A percentile compares a stretch with the other conserved stretches of the same genome.
Evolutionary conservation across 352 stramenopile species (phyloP).

Genomic region (Globisporangium cystogenes): DNA sequence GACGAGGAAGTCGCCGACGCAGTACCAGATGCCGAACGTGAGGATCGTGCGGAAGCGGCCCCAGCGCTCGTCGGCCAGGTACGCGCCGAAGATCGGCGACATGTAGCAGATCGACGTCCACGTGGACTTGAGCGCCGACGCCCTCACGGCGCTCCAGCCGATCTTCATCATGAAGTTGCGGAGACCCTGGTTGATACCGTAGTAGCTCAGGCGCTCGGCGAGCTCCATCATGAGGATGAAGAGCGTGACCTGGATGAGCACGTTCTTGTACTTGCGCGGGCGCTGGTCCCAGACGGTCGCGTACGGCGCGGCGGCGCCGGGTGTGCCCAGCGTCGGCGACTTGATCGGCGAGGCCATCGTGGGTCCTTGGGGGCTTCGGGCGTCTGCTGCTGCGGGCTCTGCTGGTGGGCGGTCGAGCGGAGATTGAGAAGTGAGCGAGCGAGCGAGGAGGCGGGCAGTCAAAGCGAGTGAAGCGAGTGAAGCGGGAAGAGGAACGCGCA

Average conservation of each 20-base stretch:
- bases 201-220: conserved; percentile 79
- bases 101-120: conserved; percentile 88
- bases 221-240: conserved; percentile 88
- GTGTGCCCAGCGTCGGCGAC: conserved; percentile 4
- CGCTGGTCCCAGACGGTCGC: conserved; percentile 51
- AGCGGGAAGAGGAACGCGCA: no score
- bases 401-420: background rate
- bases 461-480: background rate
- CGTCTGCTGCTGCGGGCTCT: background rate
- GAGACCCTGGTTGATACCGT: conserved; percentile 83
- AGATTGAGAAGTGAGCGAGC: conserved; percentile 6
- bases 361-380: background rate
- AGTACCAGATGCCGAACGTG: conserved; percentile 81
- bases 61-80: conserved; percentile 84
- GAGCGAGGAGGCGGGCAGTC: background rate
- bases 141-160: conserved; percentile 64
- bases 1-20: conserved; percentile 57
- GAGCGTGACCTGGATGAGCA: conserved; percentile 76
- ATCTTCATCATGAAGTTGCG: conserved; percentile 84
- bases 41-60: conserved; percentile 77
- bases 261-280: conserved; percentile 71
- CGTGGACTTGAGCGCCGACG: conserved; percentile 85
- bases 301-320: conserved; percentile 2
- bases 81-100: conserved; percentile 74
- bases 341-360: conserved; percentile 6